Conservation (phyloP, 345 rosid genomes). For the Combretum micranthum region DNA sequence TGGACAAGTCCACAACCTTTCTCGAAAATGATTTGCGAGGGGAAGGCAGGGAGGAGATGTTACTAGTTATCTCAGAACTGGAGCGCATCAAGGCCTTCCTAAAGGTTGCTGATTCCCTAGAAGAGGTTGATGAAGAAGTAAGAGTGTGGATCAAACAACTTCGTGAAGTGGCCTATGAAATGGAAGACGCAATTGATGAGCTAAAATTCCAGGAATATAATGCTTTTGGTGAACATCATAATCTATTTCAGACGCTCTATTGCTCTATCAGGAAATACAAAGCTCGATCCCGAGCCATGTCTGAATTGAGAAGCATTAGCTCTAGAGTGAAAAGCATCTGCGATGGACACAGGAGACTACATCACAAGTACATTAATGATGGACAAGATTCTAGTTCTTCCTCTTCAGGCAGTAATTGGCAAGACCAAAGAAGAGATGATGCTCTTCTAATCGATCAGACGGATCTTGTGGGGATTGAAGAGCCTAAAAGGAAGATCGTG, state of each 20-base stretch:
- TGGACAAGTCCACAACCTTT: too few species aligned
- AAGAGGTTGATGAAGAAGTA: conserved; percentile 11
- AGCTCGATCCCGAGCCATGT: too few species aligned
- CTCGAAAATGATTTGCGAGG: conserved; percentile 3
- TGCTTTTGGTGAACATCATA: too few species aligned
- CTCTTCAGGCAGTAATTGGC: too few species aligned
- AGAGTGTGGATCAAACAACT: conserved; percentile 17
- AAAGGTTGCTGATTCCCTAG: conserved; percentile 15
- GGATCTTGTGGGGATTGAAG: conserved; percentile 20
- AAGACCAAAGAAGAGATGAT: conserved; percentile 15
- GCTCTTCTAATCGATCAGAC: conserved; percentile 24
- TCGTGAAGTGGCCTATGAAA: conserved; percentile 16
- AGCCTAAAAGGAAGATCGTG: conserved; percentile 10
- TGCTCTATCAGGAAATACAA: too few species aligned
- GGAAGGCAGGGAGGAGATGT: conserved; percentile 3
- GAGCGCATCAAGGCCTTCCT: conserved; percentile 22
- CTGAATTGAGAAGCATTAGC: too few species aligned
- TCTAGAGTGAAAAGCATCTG: background rate
- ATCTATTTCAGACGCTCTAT: too few species aligned
- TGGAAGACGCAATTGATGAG: conserved; percentile 23
- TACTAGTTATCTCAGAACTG: conserved; percentile 13
- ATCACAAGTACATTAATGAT: too few species aligned
- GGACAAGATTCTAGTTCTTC: too few species aligned
- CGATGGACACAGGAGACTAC: too few species aligned
- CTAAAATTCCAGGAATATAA: conserved; percentile 4